Percentiles rank a stretch among this genome's conserved stretches.
phyloP scores from a whole-genome alignment of 306 rosid genomes.

The Gastrolobium villosum region DNA sequence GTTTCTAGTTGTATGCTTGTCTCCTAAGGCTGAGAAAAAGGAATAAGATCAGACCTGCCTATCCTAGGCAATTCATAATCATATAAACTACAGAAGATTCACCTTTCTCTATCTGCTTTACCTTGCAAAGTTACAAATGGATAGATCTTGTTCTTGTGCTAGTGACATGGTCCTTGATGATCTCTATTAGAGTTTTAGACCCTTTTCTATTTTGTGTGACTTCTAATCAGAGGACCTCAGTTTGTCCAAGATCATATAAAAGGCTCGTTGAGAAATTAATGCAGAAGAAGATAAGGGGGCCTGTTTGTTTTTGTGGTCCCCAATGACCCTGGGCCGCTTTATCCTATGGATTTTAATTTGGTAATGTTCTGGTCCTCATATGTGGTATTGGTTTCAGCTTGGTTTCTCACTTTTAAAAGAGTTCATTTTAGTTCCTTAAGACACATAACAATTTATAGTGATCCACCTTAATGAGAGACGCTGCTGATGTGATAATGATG shows the following conservation, averaged over 20 bases:
- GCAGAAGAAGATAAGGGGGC: not conserved
- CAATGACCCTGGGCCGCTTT: conserved; percentile 12
- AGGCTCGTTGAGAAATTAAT: conserved; percentile 7
- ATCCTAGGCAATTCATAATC: conserved; percentile 19
- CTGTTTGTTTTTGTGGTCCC: not conserved
- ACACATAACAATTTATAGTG: not conserved
- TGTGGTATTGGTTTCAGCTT: conserved; percentile 14
- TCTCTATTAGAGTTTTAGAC: not conserved
- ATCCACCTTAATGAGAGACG: conserved; percentile 32
- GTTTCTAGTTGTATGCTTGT: not conserved
- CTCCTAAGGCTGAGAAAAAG: not conserved
- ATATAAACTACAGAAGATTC: not conserved
- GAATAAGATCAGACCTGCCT: conserved; percentile 18
- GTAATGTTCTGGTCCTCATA: conserved; percentile 19
- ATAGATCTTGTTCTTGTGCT: conserved; percentile 1
- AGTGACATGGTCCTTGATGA: not conserved
- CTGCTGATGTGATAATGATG: not conserved
- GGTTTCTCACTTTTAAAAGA: conserved; percentile 9
- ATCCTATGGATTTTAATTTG: conserved; percentile 19
- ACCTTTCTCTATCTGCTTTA: not conserved
- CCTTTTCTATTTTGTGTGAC: not conserved
- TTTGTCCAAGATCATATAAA: not conserved
- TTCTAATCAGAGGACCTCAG: not conserved
- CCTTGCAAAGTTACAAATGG: not conserved
- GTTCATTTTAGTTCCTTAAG: not conserved